Evolutionary conservation across 176 grass and related monocot genomes (phyloP), one percentile per base, ranked within the genome.

Genomic region (Aegilops bicornis): DNA sequence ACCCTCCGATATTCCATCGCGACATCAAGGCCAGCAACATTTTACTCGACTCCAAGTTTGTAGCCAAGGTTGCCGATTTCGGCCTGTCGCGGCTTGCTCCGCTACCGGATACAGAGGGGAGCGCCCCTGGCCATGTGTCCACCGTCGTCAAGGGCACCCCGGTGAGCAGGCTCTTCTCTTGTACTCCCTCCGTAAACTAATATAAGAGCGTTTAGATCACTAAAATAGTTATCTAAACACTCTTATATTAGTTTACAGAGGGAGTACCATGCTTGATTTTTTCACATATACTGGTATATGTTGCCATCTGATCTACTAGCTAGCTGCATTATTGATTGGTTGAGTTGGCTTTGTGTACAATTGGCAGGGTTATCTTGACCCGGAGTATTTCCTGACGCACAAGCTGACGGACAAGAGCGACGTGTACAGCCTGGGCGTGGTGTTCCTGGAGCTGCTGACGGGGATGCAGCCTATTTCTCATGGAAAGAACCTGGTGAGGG

Each of bases 361-460:
- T 43, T 43, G 10, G 42, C 48, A 52, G 48, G 48, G 48, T 17
- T 52, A 52, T 17, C 48, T 52, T 52, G 48, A 52, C 48, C 48
- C 48, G 15, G 48, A 52, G 48, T 52, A 95, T 80, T 95, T 95
- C 67, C 86, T 95, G 10, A 52, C 48, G 16, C 48, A 52, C 48
- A 52, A 98, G 81, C 90, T 98, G 37, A 98, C 93, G 7, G 93
- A 94, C 78, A 98, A 88, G 81, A 98, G 96, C 30, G 96, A 98
- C 36, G 96, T 98, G 0, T 98, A 98, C 54, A 98, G 96, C 48
- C 94, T 98, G 6, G 96, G 96, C 0, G 96, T 98, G 0, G 91
- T 98, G 4, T 85, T 94, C 39, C 74, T 97, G 36, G 95, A 94
- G 63, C 33, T 95, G 6, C 63, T 95, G 77, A 95, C 93, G 4